Conservation (phyloP, 305 asterid species). For the Ilex paraguariensis region DNA sequence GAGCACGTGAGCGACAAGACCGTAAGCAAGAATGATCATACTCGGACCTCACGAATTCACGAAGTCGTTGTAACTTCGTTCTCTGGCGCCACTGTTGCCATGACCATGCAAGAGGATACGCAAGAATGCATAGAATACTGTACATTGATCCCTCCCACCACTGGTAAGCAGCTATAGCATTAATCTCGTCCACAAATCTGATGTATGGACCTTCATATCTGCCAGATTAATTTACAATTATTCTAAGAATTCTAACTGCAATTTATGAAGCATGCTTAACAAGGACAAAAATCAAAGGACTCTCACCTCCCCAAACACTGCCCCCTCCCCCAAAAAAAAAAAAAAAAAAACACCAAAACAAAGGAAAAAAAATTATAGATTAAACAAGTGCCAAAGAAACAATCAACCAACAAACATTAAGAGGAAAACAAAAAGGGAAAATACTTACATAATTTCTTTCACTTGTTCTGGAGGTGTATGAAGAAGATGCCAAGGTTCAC, state of each 20-base stretch:
- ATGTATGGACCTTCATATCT: slow-evolving; percentile 95
- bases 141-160: slow-evolving; percentile 99
- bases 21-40: slow-evolving; percentile 98
- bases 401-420: background rate
- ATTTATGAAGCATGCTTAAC: too few species aligned
- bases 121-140: slow-evolving; percentile 74
- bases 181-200: slow-evolving; percentile 86
- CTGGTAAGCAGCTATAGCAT: slow-evolving; percentile 85
- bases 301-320: too few species aligned
- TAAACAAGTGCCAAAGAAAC: too few species aligned
- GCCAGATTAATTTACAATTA: slow-evolving; percentile 18
- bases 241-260: too few species aligned
- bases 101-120: slow-evolving; percentile 97
- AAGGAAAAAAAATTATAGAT: too few species aligned
- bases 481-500: slow-evolving; percentile 98
- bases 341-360: too few species aligned
- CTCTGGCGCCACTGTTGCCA: slow-evolving; percentile 98
- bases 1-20: slow-evolving; percentile 99
- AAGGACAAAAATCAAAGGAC: too few species aligned
- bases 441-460: slow-evolving; percentile 83
- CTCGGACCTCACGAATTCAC: slow-evolving; percentile 96
- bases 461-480: slow-evolving; percentile 96
- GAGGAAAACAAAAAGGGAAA: background rate
- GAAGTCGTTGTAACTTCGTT: slow-evolving; percentile 78
- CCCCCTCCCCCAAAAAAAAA: too few species aligned